Percentiles rank a stretch among this genome's conserved stretches.
These are phyloP conservation scores for Arthrobotrys pseudoclavata DNA, from an alignment of 2,329 filamentous ascomycete species.

Conservation along the genomic window DNA sequence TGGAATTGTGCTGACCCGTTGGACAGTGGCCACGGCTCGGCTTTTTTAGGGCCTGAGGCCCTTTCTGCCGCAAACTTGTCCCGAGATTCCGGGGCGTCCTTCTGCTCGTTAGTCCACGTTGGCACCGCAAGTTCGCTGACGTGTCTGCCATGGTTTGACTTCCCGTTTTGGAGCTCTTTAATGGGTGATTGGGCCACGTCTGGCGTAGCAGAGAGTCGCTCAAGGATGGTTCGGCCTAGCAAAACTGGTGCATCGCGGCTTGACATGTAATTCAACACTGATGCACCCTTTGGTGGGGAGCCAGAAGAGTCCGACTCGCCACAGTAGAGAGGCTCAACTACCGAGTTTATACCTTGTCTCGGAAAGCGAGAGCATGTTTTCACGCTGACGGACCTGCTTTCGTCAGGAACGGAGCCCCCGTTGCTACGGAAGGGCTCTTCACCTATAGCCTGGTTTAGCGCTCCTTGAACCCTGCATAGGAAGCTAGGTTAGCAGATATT, in stretches of 20 bases:
- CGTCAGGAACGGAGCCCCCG: background rate
- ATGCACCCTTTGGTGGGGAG: background rate
- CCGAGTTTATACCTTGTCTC: background rate
- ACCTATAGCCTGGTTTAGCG: background rate
- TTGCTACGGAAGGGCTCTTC: background rate
- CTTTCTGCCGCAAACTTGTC: background rate
- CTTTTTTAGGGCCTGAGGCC: too few relatives aligned
- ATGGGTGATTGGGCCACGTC: background rate
- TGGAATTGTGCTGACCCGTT: background rate
- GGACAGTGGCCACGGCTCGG: background rate
- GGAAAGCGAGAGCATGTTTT: slow-evolving; percentile 19
- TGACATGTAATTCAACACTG: background rate
- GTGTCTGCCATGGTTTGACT: background rate
- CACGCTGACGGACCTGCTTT: background rate
- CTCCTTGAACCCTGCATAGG: background rate
- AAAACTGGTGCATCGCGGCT: background rate
- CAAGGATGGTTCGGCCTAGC: background rate
- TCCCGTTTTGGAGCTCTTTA: background rate
- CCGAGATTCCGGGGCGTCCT: background rate
- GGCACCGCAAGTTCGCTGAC: background rate
- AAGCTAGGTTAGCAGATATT: background rate
- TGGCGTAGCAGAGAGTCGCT: background rate
- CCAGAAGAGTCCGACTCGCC: background rate
- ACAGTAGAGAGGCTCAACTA: background rate
- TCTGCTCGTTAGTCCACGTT: background rate